Evolutionary conservation across 2,329 filamentous ascomycete genomes (phyloP), one percentile per base, ranked within the genome.

Genomic region (Alternaria ethzedia): DNA sequence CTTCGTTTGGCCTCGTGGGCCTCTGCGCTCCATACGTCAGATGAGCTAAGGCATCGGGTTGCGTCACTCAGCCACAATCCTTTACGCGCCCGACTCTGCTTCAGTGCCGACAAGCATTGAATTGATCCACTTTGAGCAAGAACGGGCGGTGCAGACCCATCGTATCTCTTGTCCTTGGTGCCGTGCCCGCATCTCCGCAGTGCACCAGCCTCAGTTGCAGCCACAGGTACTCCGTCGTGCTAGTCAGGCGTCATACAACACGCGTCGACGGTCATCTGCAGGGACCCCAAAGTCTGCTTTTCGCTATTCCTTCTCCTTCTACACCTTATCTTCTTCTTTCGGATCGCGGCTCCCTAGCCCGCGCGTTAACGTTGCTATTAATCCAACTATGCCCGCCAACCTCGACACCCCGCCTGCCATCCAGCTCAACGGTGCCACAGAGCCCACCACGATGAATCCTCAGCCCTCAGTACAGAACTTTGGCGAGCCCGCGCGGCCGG

Each of bases 391-490:
- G 76, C 63, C 71, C 47, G 64, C 65, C 52, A 46, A 54, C 26
- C 41, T 52, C 10, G 57, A 56, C 69, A 67, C 71, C 64, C 66
- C 73, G 50, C 78, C 75, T 25, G 65, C 71, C 52, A 72, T 78
- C 58, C 70, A 71, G 65, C 72, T 78, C 69, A 79, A 79, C 69
- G 76, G 76, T 17, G 59, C 66, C 11, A 61, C 65, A 28, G 72
- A 77, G 63, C 75, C 75, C 54, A 75, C 72, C 58, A 76, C 75
- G 44, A 75, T 76, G 74, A 67, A 70, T 36, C 56, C 68, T 41
- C 64, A 70, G 52, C 69, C 74, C 30, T 59, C 72, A 13, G 61
- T 71, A 20, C 36, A 60, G 51, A 65, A 66, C 41, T 67, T 70
- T 41, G 69, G 69, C 52, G 69, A 72, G 36, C 65, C 71, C 2